Evolutionary conservation across 495 filamentous ascomycete genomes (phyloP).

Genomic region (Penicillium diatomitis): DNA sequence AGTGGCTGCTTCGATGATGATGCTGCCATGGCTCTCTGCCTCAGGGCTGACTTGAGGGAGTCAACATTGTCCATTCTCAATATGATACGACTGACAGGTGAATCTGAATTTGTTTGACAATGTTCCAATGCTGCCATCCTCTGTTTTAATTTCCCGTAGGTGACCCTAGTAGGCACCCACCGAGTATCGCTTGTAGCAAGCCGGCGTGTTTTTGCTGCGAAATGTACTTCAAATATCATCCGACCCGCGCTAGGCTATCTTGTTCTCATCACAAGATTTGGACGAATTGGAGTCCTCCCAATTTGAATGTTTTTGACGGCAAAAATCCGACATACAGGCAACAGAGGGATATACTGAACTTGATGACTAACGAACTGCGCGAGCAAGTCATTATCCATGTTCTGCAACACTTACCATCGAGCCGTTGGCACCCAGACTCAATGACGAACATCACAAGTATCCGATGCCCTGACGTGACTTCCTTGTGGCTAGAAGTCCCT

Average conservation of each 20-base stretch:
- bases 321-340: background rate
- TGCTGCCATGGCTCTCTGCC: constrained; percentile 25
- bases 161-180: too few species aligned
- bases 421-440: background rate
- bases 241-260: background rate
- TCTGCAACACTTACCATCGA: background rate
- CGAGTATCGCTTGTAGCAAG: constrained; percentile 4
- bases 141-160: too few species aligned
- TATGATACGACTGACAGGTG: too few species aligned
- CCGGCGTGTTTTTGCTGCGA: constrained; percentile 1
- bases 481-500: background rate
- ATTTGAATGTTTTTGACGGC: background rate
- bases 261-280: background rate
- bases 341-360: background rate
- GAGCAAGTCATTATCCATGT: background rate
- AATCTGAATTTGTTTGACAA: too few species aligned
- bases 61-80: constrained; percentile 51
- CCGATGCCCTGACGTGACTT: background rate
- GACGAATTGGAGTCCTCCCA: background rate
- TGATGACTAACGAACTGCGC: background rate
- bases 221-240: constrained; percentile 2
- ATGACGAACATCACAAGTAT: background rate
- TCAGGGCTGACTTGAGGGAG: constrained; percentile 40
- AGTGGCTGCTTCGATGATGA: constrained; percentile 23
- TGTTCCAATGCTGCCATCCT: too few species aligned